Evolutionary conservation across 306 rosid species (phyloP).

Genomic region (Cucumis cinereus): DNA sequence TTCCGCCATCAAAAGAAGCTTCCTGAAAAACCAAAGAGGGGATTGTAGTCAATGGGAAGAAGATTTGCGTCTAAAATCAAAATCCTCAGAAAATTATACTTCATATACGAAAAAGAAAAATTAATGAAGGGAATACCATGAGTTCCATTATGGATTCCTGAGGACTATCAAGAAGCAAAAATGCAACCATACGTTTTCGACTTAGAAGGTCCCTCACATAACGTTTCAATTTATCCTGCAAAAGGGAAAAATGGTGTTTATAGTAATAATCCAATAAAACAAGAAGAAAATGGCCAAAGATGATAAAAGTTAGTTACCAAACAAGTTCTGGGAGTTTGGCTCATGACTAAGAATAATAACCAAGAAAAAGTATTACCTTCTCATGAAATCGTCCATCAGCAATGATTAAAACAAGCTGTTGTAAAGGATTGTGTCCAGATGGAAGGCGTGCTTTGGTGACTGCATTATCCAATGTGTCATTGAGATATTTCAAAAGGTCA

Average conservation of each 20-base stretch:
- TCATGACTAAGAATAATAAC: not conserved
- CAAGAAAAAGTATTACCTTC: conserved; percentile 29
- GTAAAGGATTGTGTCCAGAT: conserved; percentile 66
- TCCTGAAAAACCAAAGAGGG: conserved; percentile 31
- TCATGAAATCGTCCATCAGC: conserved; percentile 77
- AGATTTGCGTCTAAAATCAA: not conserved
- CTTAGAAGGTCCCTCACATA: conserved; percentile 40
- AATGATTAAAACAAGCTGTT: conserved; percentile 82
- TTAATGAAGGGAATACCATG: conserved; percentile 19
- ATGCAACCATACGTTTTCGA: conserved; percentile 73
- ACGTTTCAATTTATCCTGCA: conserved; percentile 52
- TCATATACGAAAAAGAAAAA: not conserved
- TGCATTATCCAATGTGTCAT: conserved; percentile 53
- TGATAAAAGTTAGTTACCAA: not conserved
- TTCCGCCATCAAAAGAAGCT: conserved; percentile 34
- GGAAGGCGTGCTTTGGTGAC: conserved; percentile 72
- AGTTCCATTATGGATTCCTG: conserved; percentile 53
- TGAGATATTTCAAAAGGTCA: conserved; percentile 60
- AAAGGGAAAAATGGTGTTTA: not conserved
- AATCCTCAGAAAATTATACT: not conserved
- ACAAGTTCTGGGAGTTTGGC: not conserved
- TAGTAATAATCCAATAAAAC: not conserved
- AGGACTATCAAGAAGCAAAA: conserved; percentile 64
- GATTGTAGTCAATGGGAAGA: not conserved
- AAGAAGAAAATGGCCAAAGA: no score